Percentiles rank a stretch among this genome's conserved stretches.
Conservation (phyloP, 1,139 yeast genomes). For the Suhomyces kunorum region DNA sequence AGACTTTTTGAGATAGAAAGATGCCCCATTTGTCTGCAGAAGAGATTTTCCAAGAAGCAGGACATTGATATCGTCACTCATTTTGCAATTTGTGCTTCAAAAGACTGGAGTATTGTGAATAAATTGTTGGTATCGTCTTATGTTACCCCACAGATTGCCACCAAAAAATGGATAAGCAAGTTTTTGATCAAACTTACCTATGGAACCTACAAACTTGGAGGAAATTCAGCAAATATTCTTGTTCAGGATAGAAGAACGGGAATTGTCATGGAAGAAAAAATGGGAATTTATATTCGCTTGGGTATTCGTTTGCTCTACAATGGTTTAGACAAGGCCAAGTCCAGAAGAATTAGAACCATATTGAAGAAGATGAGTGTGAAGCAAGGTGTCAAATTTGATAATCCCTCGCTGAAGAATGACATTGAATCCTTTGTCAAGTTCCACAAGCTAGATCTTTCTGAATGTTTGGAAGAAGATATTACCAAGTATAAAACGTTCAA, state of each 20-base stretch:
- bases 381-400: constrained; percentile 85
- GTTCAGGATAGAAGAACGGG: constrained; percentile 94
- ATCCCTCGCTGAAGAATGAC: constrained; percentile 61
- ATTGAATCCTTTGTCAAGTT: constrained; percentile 80
- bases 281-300: constrained; percentile 82
- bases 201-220: constrained; percentile 85
- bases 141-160: constrained; percentile 80
- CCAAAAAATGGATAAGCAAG: constrained; percentile 86
- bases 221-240: constrained; percentile 88
- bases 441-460: constrained; percentile 71
- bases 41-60: constrained; percentile 54
- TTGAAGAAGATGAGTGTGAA: constrained; percentile 67
- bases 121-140: constrained; percentile 67
- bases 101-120: constrained; percentile 72
- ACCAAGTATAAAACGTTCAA: constrained; percentile 69
- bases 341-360: constrained; percentile 55
- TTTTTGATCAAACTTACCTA: constrained; percentile 80
- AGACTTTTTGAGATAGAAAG: constrained; percentile 58
- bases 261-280: constrained; percentile 83
- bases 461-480: constrained; percentile 57
- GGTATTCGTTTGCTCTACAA: constrained; percentile 85
- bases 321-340: constrained; percentile 61
- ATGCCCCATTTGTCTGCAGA: constrained; percentile 78
- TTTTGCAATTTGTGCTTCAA: constrained; percentile 81
- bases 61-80: constrained; percentile 78